Evolutionary conservation across 148 eudicot species (phyloP).

Genomic region (Spergularia marina): DNA sequence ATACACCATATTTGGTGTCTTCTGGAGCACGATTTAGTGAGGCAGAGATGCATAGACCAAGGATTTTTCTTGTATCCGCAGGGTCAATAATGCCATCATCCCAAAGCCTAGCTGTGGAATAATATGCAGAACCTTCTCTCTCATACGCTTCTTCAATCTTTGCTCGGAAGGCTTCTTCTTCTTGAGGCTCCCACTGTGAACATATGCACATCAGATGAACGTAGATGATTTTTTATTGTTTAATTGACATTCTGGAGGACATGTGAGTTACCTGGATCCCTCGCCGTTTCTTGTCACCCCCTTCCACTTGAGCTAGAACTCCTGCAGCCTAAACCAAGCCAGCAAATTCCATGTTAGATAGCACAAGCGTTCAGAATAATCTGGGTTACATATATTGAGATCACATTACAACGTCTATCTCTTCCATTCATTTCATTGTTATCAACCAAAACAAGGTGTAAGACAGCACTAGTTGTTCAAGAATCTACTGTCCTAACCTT

Average conservation of each 20-base stretch:
- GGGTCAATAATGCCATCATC: conserved; percentile 97
- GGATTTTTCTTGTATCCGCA: conserved; percentile 78
- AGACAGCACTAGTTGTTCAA: no score
- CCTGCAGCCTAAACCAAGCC: conserved; percentile 77
- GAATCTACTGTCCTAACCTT: no score
- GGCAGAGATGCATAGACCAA: conserved; percentile 81
- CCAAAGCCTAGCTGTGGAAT: conserved; percentile 95
- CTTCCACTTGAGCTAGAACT: conserved; percentile 88
- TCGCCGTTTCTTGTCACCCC: conserved; percentile 66
- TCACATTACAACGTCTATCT: no score
- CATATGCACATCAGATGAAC: conserved; percentile 9
- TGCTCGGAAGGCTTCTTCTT: conserved; percentile 75
- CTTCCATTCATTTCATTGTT: no score
- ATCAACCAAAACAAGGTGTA: no score
- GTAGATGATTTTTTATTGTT: background rate
- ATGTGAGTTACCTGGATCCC: conserved; percentile 56
- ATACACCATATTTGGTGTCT: conserved; percentile 82
- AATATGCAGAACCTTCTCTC: conserved; percentile 78
- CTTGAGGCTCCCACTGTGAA: conserved; percentile 76
- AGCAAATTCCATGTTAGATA: background rate
- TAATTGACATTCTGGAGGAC: background rate
- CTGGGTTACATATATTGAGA: no score
- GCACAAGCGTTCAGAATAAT: no score
- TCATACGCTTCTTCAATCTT: conserved; percentile 84
- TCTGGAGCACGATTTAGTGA: conserved; percentile 54